Evolutionary conservation across 1,139 yeast species (phyloP).

Genomic region (Geotrichum histeridarum): DNA sequence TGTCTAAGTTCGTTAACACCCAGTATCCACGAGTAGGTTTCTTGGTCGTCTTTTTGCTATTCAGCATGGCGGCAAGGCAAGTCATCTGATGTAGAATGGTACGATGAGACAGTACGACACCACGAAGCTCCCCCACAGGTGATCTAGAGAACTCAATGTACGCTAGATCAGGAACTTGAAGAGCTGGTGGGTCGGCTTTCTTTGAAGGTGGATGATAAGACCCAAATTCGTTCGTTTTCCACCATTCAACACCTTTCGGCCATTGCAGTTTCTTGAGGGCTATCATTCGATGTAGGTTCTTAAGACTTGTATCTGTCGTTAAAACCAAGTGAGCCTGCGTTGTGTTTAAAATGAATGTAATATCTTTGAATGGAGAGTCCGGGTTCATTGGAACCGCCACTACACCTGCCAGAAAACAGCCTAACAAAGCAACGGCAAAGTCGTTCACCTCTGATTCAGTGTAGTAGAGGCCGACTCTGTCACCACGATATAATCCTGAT

Average conservation of each 20-base stretch:
- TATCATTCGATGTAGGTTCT: constrained; percentile 60
- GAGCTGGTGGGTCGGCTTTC: constrained; percentile 56
- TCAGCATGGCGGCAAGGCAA: constrained; percentile 60
- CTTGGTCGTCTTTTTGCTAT: constrained; percentile 25
- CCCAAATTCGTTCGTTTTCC: constrained; percentile 90
- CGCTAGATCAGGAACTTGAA: constrained; percentile 73
- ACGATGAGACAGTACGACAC: constrained; percentile 87
- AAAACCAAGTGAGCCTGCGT: constrained; percentile 77
- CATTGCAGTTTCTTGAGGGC: constrained; percentile 44
- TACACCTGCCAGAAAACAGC: constrained; percentile 89
- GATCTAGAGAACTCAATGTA: constrained; percentile 90
- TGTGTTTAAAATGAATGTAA: constrained; percentile 61
- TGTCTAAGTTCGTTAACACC: constrained; percentile 56
- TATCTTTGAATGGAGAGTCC: constrained; percentile 60
- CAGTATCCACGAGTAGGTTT: not conserved
- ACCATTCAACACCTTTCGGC: constrained; percentile 60
- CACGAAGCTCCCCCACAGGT: constrained; percentile 86
- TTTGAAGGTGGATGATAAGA: constrained; percentile 55
- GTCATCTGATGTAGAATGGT: constrained; percentile 87
- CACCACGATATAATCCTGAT: constrained; percentile 68
- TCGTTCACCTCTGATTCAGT: constrained; percentile 82
- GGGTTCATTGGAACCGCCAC: constrained; percentile 91
- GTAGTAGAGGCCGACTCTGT: constrained; percentile 77
- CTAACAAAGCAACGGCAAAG: constrained; percentile 78
- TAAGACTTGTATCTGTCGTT: constrained; percentile 73